Base-by-base conservation (phyloP, 164 flowering plant genomes). In the Taxillus chinensis region DNA sequence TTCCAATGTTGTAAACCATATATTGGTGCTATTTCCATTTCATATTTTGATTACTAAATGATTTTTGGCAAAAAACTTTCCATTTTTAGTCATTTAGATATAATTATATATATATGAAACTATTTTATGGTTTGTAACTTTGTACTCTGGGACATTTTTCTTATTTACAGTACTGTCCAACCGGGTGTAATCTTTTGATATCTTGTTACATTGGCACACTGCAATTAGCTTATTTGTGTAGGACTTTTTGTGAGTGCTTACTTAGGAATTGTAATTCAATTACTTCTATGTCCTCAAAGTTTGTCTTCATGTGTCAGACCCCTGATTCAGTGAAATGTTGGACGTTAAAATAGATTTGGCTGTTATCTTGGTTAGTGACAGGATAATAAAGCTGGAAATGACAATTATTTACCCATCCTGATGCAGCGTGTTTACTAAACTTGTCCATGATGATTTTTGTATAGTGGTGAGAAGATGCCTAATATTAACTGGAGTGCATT, bases 381-480 rank as follows among this genome's bases (percentile, higher is more conserved):
- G 14, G 13, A 11, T 9, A 9, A 9, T 49, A 12, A 49, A 4
- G 4, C 13, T 27, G 27, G 27, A 27, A 27, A 27, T 27, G 27
- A 27, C 27, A 49, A n/a, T n/a, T 49, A 9, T 49, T 49, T 12
- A 49, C 52, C 52, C 13, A 5, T 49, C 10, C 13, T 43, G 46
- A 6, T 43, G 10, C 10, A 43, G 46, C 10, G 10, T 57, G 7
- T 58, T 62, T 62, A 27, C 62, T 67, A 64, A 65, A 63, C 9
- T 51, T 59, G 45, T 48, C 55, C 54, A 37, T 68, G 68, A 63
- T 62, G 62, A 62, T 67, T 61, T 41, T 46, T 61, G 37, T 73
- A 77, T 75, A 83, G 87, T 45, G 87, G 85, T 70, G 83, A 81
- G 75, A 81, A 71, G 74, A 74, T 75, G 66, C 77, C 76, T 63